These are phyloP conservation scores for Cornus controversa DNA, from an alignment of 148 eudicot genomes.

Conservation along the genomic window DNA sequence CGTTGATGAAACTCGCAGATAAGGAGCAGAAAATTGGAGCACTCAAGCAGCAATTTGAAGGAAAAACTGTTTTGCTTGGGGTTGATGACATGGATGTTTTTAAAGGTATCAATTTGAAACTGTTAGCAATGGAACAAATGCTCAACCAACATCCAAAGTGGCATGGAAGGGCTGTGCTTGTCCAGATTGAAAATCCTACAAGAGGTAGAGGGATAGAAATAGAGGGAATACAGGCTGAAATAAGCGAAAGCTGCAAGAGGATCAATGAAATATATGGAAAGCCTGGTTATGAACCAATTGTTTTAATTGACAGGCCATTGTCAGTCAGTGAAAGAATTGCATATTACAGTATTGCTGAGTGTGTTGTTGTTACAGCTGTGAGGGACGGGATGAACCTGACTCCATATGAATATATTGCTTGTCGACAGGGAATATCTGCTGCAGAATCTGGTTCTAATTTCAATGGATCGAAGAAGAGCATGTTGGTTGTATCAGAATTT, in stretches of 20 bases:
- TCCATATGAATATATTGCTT: constrained; percentile 45
- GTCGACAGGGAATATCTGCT: constrained; percentile 33
- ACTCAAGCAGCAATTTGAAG: constrained; percentile 30
- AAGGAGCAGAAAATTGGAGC: constrained; percentile 30
- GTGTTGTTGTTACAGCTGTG: constrained; percentile 48
- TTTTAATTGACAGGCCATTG: constrained; percentile 31
- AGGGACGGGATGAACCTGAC: constrained; percentile 48
- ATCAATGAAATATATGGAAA: constrained; percentile 39
- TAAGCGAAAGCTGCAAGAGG: constrained; percentile 39
- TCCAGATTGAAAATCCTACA: constrained; percentile 40
- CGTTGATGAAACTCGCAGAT: constrained; percentile 28
- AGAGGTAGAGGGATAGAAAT: constrained; percentile 44
- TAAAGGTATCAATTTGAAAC: constrained; percentile 37
- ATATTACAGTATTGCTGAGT: constrained; percentile 40
- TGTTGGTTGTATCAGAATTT: constrained; percentile 47
- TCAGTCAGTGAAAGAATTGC: constrained; percentile 31
- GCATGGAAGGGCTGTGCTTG: constrained; percentile 35
- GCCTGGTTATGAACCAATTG: constrained; percentile 44
- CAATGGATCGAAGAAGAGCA: constrained; percentile 36
- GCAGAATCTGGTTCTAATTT: constrained; percentile 23
- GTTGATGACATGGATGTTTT: constrained; percentile 43
- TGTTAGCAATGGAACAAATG: constrained; percentile 37
- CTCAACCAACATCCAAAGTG: constrained; percentile 33
- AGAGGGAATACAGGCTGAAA: constrained; percentile 36
- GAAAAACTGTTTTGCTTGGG: constrained; percentile 31